These are phyloP conservation scores for Neoboletus subvelutipes DNA, from an alignment of 768 basidiomycete genomes.

Conservation along the genomic window DNA sequence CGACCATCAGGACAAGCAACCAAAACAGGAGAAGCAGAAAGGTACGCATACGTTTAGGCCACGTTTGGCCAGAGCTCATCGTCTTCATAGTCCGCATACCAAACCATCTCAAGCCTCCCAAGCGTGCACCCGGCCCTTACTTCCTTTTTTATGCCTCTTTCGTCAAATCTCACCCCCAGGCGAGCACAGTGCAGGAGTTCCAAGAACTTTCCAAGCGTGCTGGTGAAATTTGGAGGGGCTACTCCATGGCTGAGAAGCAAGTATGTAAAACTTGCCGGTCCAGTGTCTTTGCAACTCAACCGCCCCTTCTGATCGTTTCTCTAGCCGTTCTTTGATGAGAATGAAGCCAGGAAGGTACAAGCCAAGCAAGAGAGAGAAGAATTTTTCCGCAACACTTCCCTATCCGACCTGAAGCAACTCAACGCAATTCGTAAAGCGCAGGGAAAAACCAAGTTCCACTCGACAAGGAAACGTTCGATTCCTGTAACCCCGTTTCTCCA, in stretches of 20 bases:
- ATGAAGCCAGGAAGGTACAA: slow-evolving; percentile 14
- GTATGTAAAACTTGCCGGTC: slow-evolving; percentile 19
- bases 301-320: background rate
- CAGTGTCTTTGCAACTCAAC: background rate
- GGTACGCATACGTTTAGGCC: slow-evolving; percentile 11
- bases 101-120: slow-evolving; percentile 26
- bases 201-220: slow-evolving; percentile 21
- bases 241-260: slow-evolving; percentile 37
- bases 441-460: slow-evolving; percentile 23
- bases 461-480: background rate
- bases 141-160: slow-evolving; percentile 25
- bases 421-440: slow-evolving; percentile 32
- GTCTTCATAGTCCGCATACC: slow-evolving; percentile 15
- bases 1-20: background rate
- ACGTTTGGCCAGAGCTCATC: slow-evolving; percentile 2
- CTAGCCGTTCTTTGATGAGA: slow-evolving; percentile 31
- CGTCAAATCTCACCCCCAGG: slow-evolving; percentile 1
- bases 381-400: slow-evolving; percentile 27
- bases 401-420: slow-evolving; percentile 25
- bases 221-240: slow-evolving; percentile 29
- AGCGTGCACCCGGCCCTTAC: slow-evolving; percentile 27
- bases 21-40: too few species aligned
- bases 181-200: background rate
- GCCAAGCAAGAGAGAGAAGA: slow-evolving; percentile 24
- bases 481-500: slow-evolving; percentile 22